These are phyloP conservation scores for Cryptococcus sp. DNA, from an alignment of 1,284 basidiomycete species.

Conservation along the genomic window DNA sequence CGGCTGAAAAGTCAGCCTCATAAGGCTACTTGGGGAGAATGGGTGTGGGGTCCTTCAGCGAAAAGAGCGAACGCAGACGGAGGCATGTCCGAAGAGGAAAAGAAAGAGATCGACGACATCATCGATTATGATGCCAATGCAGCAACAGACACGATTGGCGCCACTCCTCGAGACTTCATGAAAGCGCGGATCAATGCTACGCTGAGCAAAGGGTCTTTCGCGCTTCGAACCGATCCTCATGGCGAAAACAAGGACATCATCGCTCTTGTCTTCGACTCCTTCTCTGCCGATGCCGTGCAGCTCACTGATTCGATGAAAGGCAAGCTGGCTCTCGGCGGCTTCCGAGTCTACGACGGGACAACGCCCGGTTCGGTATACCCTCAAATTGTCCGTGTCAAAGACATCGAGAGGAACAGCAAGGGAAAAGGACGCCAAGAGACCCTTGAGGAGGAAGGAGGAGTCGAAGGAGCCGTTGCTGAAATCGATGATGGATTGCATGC, in stretches of 20 bases:
- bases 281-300: conserved; percentile 83
- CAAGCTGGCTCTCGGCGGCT: conserved; percentile 80
- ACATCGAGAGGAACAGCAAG: conserved; percentile 34
- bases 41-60: conserved; percentile 74
- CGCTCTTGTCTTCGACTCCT: conserved; percentile 84
- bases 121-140: conserved; percentile 87
- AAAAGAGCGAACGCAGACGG: conserved; percentile 33
- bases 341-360: conserved; percentile 91
- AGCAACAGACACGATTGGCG: conserved; percentile 61
- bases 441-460: conserved; percentile 35
- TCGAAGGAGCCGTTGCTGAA: conserved; percentile 38
- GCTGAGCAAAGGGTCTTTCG: conserved; percentile 83
- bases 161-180: conserved; percentile 78
- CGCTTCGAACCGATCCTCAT: conserved; percentile 70
- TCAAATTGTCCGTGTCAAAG: conserved; percentile 92
- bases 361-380: conserved; percentile 78
- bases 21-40: conserved; percentile 71
- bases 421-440: conserved; percentile 27
- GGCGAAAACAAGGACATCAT: conserved; percentile 70
- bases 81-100: conserved; percentile 77
- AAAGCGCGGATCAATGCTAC: conserved; percentile 75
- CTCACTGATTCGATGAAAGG: conserved; percentile 83
- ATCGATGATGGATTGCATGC: conserved; percentile 46
- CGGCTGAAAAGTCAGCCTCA: conserved; percentile 57
- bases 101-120: conserved; percentile 87